Evolutionary conservation across 495 filamentous ascomycete species (phyloP), one percentile per base, ranked within the genome.

Genomic region (Ramalina intermedia): DNA sequence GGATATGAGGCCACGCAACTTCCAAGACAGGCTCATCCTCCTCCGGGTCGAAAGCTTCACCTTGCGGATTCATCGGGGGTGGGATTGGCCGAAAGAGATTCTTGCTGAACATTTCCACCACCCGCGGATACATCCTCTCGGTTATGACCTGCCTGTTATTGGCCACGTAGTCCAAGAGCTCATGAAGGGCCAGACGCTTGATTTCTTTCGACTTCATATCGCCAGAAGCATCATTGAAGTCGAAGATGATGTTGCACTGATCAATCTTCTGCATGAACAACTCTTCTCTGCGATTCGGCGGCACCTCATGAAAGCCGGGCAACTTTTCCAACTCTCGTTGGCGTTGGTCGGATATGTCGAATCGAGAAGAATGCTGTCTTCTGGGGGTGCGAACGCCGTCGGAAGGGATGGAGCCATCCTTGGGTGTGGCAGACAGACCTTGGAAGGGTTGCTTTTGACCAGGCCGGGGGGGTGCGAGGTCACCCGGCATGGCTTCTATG

Each of bases 201-300:
- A 99, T 96, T 67, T 99, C 91, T 65, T 99, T 99, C n/a, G 90
- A 94, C 64, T 96, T 96, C 90, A 96, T 96, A 58, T 99, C 91
- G 46, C 81, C 89, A 52, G 86, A 93, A 37, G 93, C 87, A 61
- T 99, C 91, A 65, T 96, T 99, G 70, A 99, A 99, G 65, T 99
- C 91, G 59, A 99, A 99, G 56, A 99, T 99, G 66, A 99, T 93
- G 61, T 99, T 99, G 72, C 91, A 99, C 66, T 99, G 91, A 60
- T 96, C 91, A 59, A 99, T 93, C 74, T 99, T 99, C 64, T 96
- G 88, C 90, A 99, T 95, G 69, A 99, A 99, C 16, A 99, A 75
- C 39, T 96, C 91, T 68, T 99, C 90, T 46, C 91, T 83, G 35
- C 88, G 79, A 54, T 94, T 89, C 17, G 91, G 93, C 9, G 90